Base-by-base conservation (phyloP, 208 protist species). In the Crithidia mellificae region DNA sequence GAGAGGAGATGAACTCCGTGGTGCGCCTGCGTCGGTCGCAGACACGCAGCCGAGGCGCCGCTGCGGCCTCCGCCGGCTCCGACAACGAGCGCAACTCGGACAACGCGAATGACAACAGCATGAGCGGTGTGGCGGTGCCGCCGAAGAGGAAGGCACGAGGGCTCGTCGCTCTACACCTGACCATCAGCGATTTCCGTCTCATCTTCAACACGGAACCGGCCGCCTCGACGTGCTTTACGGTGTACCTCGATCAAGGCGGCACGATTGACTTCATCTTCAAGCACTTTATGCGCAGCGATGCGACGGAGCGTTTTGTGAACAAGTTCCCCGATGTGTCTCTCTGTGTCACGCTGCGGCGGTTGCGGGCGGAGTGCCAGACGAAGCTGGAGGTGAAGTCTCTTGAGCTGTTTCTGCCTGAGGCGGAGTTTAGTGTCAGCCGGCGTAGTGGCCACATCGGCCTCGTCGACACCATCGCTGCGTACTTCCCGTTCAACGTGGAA, bases 361-460 rank as follows among this genome's bases (percentile, higher is more conserved):
- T 92, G 30, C 80, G 81, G 2, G 84, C 84, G 20, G 88, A 96
- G 80, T 92, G 86, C 63, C 91, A 93, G 59, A 91, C 84, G 27
- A 89, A 85, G 68, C 76, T 96, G 20, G 91, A 96, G 74, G 85
- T 94, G 51, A 93, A 93, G 73, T 92, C 88, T 30, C 36, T 96
- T 5, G 91, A 94, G 68, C 67, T 94, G 51, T 75, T 66, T 49
- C 50, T 96, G 24, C 85, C 84, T 1, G 81, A 91, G 61, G 68
- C 80, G 34, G 81, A 85, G 66, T 32, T 84, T 8, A 55, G 46
- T 22, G 38, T 83, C n/a, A 85, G 84, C 64, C 83, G 84, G 3
- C 52, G 77, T 14, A 62, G 69, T 27, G 55, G 62, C n/a, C 34
- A 22, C 7, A 51, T 72, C n/a, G 62, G 64, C 27, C 2, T 73